Evolutionary conservation across 2,329 filamentous ascomycete species (phyloP), one percentile per base, ranked within the genome.

Genomic region (Botrytis galanthina): DNA sequence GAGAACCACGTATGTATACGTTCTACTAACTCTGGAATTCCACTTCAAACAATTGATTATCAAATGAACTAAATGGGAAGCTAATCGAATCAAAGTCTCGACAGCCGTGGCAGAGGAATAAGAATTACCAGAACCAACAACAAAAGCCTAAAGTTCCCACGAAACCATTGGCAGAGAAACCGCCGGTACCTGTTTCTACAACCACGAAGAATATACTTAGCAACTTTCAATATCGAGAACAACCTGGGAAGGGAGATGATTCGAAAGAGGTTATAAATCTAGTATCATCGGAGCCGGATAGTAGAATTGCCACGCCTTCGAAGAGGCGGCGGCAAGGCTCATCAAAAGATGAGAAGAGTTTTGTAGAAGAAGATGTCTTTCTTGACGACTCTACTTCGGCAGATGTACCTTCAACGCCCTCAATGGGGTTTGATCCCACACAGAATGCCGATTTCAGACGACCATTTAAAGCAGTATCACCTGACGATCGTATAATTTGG

Each of bases 401-500:
- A 42, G 46, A 79, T 66, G 72, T 74, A 61, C 80, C 84, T 5
- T 81, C 80, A 32, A 89, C 88, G 1, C 87, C 88, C 1, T 83
- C 84, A 22, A 80, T 90, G 71, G 85, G 86, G 63, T 88, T 90
- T 20, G 71, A 72, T 61, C 71, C 71, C 7, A 72, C 71, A 20
- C 63, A 59, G 37, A 72, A 72, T 26, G 29, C 63, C 16, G 71
- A 72, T 48, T 61, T 72, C 29, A 72, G 37, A 22, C 83, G 71
- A 80, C 79, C 82, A 51, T 85, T 87, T 69, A 82, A 86, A 20
- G 83, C 86, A 22, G 81, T 82, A 42, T 91, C 89, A 20, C 90
- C 90, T 4, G 87, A 87, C 75, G 90, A 91, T 68, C 86, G 86
- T 71, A 84, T 92, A 39, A 83, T 87, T 42, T 92, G 90, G 90